Evolutionary conservation across 257 asterid species (phyloP).

Genomic region (Gentiana macrophylla): DNA sequence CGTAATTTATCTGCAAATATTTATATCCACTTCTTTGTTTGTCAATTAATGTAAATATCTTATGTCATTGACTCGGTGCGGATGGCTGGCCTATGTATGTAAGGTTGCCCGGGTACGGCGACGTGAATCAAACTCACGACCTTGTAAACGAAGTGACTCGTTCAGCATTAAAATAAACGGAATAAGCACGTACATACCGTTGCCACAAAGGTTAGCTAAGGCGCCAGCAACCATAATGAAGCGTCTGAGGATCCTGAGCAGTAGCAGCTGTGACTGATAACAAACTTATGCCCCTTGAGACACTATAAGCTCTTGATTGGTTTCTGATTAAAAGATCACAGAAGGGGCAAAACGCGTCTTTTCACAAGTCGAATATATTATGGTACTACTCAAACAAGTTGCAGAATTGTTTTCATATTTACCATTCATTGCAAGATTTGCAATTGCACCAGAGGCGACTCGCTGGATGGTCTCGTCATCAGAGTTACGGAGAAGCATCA

Average conservation of each 20-base stretch:
- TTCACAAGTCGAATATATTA: background rate
- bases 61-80: too few species aligned
- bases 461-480: conserved; percentile 65
- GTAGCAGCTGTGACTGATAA: conserved; percentile 55
- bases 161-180: background rate
- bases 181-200: conserved; percentile 30
- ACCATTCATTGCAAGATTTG: conserved; percentile 94
- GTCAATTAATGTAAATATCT: too few species aligned
- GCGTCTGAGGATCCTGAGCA: conserved; percentile 84
- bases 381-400: background rate
- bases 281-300: conserved; percentile 67
- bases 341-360: background rate
- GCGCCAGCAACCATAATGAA: conserved; percentile 95
- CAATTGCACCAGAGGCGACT: conserved; percentile 92
- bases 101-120: too few species aligned
- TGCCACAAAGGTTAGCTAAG: conserved; percentile 82
- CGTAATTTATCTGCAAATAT: conserved; percentile 52
- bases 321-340: conserved; percentile 34
- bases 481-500: conserved; percentile 54
- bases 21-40: background rate
- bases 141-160: too few species aligned
- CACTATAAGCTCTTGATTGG: conserved; percentile 78
- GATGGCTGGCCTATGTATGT: too few species aligned
- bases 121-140: background rate
- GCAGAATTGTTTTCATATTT: conserved; percentile 9